Evolutionary conservation across 2,329 filamentous ascomycete genomes (phyloP).

Genomic region (Colletotrichum chrysophilum): DNA sequence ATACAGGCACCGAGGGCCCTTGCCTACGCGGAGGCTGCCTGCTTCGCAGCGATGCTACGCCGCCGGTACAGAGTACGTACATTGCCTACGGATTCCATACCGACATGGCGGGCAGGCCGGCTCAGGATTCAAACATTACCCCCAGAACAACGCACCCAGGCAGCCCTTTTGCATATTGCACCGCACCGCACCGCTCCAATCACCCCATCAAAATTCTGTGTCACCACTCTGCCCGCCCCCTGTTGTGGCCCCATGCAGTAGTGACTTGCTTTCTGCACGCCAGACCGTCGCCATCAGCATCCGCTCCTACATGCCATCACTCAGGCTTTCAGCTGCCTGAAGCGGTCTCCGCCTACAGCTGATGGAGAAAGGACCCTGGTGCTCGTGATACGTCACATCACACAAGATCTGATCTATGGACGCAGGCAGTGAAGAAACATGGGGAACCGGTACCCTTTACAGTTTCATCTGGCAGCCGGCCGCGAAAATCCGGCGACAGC

Average conservation of each 20-base stretch:
- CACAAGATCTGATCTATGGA: slow-evolving; percentile 53
- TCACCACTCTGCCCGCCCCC: slow-evolving; percentile 3
- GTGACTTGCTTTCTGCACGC: slow-evolving; percentile 15
- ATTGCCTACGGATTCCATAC: background rate
- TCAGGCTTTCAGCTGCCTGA: background rate
- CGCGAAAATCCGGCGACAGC: background rate
- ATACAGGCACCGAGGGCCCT: background rate
- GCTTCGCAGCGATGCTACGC: background rate
- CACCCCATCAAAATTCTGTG: background rate
- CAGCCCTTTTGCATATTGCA: background rate
- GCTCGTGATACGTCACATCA: slow-evolving; percentile 51
- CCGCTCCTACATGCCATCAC: background rate
- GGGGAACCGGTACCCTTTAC: slow-evolving; percentile 30
- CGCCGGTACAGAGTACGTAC: background rate
- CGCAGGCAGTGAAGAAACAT: slow-evolving; percentile 27
- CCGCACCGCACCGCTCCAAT: background rate
- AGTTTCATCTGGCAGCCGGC: slow-evolving; percentile 31
- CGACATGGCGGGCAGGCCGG: background rate
- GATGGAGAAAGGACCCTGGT: slow-evolving; percentile 22
- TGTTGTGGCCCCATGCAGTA: slow-evolving; percentile 16
- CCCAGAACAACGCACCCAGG: background rate
- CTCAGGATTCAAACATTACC: background rate
- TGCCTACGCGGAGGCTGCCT: background rate
- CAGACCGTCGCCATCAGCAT: slow-evolving; percentile 9
- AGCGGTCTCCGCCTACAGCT: background rate